Evolutionary conservation across 495 filamentous ascomycete species (phyloP).

Genomic region (Lasiosphaeria miniovina): DNA sequence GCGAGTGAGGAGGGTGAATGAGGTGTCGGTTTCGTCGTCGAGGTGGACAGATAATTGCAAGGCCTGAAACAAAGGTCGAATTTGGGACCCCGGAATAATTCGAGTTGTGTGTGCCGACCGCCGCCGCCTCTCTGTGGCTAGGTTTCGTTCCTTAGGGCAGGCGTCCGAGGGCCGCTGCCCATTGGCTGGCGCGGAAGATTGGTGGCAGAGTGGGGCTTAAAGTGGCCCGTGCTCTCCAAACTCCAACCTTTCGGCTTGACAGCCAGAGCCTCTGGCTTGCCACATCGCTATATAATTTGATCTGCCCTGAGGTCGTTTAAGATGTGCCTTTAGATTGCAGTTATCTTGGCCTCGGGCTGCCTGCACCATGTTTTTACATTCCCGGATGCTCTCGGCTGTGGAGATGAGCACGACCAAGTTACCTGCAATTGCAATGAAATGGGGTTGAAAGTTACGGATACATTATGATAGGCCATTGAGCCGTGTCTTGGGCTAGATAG

Average conservation of each 20-base stretch:
- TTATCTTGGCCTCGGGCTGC: too few relatives aligned
- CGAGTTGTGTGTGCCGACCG: constrained; percentile 35
- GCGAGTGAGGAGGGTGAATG: constrained; percentile 32
- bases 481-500: too few relatives aligned
- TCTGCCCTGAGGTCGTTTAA: too few relatives aligned
- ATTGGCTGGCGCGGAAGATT: constrained; percentile 27
- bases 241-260: not conserved
- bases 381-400: too few relatives aligned
- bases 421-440: too few relatives aligned
- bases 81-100: constrained; percentile 41
- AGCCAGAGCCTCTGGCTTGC: too few relatives aligned
- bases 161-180: constrained; percentile 9
- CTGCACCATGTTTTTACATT: too few relatives aligned
- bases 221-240: constrained; percentile 18
- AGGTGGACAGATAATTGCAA: constrained; percentile 34
- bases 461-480: too few relatives aligned
- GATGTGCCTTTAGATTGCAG: too few relatives aligned
- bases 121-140: constrained; percentile 7
- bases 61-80: constrained; percentile 34
- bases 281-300: too few relatives aligned
- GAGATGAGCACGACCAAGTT: too few relatives aligned
- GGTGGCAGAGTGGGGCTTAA: constrained; percentile 13
- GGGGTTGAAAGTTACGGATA: too few relatives aligned
- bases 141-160: constrained; percentile 32
- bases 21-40: constrained; percentile 36